phyloP scores from a whole-genome alignment of 768 basidiomycete species.

The Auricularia sp. region DNA sequence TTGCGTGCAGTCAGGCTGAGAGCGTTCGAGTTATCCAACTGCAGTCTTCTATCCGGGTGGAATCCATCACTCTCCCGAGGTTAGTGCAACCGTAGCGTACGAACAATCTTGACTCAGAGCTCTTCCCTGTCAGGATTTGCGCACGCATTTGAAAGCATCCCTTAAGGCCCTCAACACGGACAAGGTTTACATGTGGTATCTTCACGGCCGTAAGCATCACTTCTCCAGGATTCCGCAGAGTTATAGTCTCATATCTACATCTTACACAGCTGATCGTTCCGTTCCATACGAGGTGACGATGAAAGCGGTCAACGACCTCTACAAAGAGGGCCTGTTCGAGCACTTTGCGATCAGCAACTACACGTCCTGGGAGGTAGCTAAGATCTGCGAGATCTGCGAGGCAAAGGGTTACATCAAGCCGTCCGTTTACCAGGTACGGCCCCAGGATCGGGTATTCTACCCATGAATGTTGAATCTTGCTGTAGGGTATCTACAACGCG shows the following conservation, averaged over 20 bases:
- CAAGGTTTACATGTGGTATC: conserved; percentile 36
- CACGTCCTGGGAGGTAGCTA: conserved; percentile 35
- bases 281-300: conserved; percentile 38
- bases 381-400: conserved; percentile 32
- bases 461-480: not conserved
- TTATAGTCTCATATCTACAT: too few relatives aligned
- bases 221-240: not conserved
- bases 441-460: conserved; percentile 3
- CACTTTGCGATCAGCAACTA: conserved; percentile 37
- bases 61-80: too few relatives aligned
- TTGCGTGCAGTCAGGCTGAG: too few relatives aligned
- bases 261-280: conserved; percentile 21
- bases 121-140: conserved; percentile 18
- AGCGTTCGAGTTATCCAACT: too few relatives aligned
- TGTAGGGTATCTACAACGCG: conserved; percentile 31
- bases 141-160: conserved; percentile 23
- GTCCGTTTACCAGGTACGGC: conserved; percentile 30
- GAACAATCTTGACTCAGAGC: too few relatives aligned
- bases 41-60: too few relatives aligned
- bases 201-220: conserved; percentile 29
- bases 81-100: too few relatives aligned
- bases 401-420: conserved; percentile 38
- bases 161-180: conserved; percentile 38
- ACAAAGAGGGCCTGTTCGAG: conserved; percentile 32
- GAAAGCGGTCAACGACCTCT: conserved; percentile 34